A percentile compares a stretch with the other conserved stretches of the same genome.
These are phyloP conservation scores for Ceratobasidium sp. DNA, from an alignment of 1,284 basidiomycete species.

Conservation along the genomic window DNA sequence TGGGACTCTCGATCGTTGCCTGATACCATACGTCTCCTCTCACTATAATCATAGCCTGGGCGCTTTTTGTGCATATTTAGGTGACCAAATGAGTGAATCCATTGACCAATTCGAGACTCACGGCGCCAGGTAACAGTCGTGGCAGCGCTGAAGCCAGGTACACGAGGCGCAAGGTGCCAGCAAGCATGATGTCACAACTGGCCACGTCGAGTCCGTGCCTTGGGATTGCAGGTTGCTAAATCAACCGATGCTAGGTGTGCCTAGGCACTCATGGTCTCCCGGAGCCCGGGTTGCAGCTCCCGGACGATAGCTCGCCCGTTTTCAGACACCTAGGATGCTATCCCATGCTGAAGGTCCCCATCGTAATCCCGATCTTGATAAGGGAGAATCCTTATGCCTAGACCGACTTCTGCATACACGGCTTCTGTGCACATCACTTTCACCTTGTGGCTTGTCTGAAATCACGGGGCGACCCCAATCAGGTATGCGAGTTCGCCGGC, in stretches of 20 bases:
- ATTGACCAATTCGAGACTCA: too few species aligned
- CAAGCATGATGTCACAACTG: too few species aligned
- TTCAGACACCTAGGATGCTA: neutral
- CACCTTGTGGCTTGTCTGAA: neutral
- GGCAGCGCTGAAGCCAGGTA: neutral
- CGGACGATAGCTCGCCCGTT: neutral
- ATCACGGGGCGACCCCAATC: neutral
- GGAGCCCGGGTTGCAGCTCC: neutral
- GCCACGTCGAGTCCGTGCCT: neutral
- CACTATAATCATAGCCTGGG: neutral
- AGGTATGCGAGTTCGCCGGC: neutral
- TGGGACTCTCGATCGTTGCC: neutral
- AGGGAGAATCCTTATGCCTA: neutral
- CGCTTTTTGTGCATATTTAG: too few species aligned
- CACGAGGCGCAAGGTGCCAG: neutral
- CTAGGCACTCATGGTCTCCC: too few species aligned
- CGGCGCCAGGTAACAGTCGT: neutral
- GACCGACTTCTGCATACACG: neutral
- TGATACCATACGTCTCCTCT: neutral
- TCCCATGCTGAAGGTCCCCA: neutral
- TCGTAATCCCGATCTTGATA: conserved; percentile 5
- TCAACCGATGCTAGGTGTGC: neutral
- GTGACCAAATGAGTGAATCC: too few species aligned
- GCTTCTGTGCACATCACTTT: conserved; percentile 5
- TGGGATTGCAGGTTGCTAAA: neutral